Evolutionary conservation across 2,329 filamentous ascomycete genomes (phyloP), one percentile per base, ranked within the genome.

Genomic region (Aspergillus ruber): DNA sequence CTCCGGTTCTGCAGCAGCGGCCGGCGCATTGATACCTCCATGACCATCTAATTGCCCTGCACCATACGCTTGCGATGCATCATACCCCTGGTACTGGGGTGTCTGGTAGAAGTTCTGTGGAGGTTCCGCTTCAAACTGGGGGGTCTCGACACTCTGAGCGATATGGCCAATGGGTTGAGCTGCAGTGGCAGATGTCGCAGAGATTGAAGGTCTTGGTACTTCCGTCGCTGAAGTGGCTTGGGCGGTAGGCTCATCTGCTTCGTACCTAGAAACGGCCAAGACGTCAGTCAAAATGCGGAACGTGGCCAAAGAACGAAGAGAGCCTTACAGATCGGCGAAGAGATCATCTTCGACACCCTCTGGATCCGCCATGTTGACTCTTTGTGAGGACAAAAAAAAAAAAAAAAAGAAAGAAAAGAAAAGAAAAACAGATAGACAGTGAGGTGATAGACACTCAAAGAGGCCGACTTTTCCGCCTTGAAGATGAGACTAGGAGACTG

Each of bases 271-370:
- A 32, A 45, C 43, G 29, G 21, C 40, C n/a, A 41, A 15, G 4
- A 23, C 6, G 27, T 56, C 36, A 58, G 44, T 20, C 17, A 39
- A 20, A 20, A 39, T 5, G 18, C 36, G 3, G 18, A 20, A 39
- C 3, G 5, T 15, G 15, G 17, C 10, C 36, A 20, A 13, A 39
- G 9, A 39, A 39, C 17, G 17, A 39, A 20, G 12, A n/a, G 39
- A 44, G 32, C 45, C 88, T 73, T 76, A 95, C 90, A 95, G 81
- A 73, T 95, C 90, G 61, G 90, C 90, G 71, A 95, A 95, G 71
- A 95, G 86, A 78, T 95, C 90, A 64, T 95, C 90, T 59, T 95
- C 90, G 58, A 89, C 84, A 57, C 88, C 87, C 63, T 90, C 87
- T 45, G 80, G 76, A 62, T 93, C 88, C 42, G 87, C 82, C 88